These are phyloP conservation scores for Cercospora sesami DNA, from an alignment of 2,329 filamentous ascomycete species.

Conservation along the genomic window DNA sequence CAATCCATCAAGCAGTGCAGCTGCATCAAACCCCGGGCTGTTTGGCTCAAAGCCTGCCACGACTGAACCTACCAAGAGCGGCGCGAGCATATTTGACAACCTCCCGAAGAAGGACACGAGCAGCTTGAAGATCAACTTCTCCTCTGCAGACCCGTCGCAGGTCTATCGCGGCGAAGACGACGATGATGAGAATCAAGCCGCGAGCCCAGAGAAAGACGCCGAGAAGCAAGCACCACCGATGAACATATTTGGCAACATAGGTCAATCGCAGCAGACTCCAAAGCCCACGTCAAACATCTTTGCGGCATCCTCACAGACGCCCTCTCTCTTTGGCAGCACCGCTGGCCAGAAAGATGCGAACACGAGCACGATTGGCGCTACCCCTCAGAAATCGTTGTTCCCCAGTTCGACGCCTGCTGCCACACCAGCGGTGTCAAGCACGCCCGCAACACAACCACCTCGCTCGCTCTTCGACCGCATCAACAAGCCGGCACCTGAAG, in stretches of 20 bases:
- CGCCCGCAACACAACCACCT: constrained; percentile 18
- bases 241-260: constrained; percentile 14
- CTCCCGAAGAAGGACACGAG: constrained; percentile 20
- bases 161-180: constrained; percentile 21
- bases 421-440: constrained; percentile 14
- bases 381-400: constrained; percentile 27
- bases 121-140: constrained; percentile 20
- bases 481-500: constrained; percentile 12
- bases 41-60: constrained; percentile 20
- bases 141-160: constrained; percentile 24
- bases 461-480: constrained; percentile 27
- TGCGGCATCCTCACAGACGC: constrained; percentile 4
- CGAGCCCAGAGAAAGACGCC: constrained; percentile 6
- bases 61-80: constrained; percentile 15
- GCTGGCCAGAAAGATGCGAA: constrained; percentile 30
- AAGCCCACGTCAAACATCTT: constrained; percentile 14
- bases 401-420: constrained; percentile 11
- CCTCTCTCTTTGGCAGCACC: constrained; percentile 16
- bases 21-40: constrained; percentile 18
- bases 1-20: constrained; percentile 2
- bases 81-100: constrained; percentile 25
- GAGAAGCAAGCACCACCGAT: constrained; percentile 10
- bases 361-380: constrained; percentile 32
- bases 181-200: constrained; percentile 17
- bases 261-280: constrained; percentile 5